Evolutionary conservation across 108 stramenopile species (phyloP).

Genomic region (Skeletonema marinoi): DNA sequence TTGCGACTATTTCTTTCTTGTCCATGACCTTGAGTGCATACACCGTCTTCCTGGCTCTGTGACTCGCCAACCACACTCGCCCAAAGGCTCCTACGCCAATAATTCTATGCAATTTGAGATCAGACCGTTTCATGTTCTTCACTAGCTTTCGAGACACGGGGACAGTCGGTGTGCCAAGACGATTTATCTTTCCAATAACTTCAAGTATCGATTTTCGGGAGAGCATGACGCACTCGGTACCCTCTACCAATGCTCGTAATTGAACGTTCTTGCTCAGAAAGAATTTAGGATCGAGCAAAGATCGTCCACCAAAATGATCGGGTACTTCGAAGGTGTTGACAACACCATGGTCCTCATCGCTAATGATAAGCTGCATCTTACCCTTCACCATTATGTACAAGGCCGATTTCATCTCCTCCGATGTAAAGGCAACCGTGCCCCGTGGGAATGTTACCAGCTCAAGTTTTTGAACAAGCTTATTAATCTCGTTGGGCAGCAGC

Average conservation of each 20-base stretch:
- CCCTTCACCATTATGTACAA: conserved; percentile 33
- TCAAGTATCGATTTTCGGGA: conserved; percentile 29
- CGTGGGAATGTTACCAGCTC: conserved; percentile 24
- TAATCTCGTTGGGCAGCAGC: conserved; percentile 42
- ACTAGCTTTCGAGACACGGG: conserved; percentile 39
- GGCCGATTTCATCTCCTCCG: conserved; percentile 38
- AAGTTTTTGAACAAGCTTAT: conserved; percentile 37
- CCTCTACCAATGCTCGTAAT: conserved; percentile 24
- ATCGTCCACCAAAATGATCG: conserved; percentile 37
- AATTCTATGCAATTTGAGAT: conserved; percentile 53
- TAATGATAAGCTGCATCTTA: conserved; percentile 35
- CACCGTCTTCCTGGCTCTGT: conserved; percentile 12
- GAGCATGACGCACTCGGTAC: conserved; percentile 36
- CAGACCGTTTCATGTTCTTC: conserved; percentile 44
- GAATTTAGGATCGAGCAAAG: conserved; percentile 34
- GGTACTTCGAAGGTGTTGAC: conserved; percentile 18
- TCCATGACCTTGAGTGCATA: conserved; percentile 69
- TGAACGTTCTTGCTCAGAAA: conserved; percentile 24
- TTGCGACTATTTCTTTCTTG: conserved; percentile 72
- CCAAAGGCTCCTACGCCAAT: conserved; percentile 93
- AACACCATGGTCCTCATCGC: conserved; percentile 36
- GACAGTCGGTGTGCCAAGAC: conserved; percentile 26
- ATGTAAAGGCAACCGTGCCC: conserved; percentile 21
- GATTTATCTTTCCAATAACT: conserved; percentile 39
- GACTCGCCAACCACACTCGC: conserved; percentile 81